Evolutionary conservation across 2,329 filamentous ascomycete species (phyloP).

Genomic region (Diaporthe amygdali): DNA sequence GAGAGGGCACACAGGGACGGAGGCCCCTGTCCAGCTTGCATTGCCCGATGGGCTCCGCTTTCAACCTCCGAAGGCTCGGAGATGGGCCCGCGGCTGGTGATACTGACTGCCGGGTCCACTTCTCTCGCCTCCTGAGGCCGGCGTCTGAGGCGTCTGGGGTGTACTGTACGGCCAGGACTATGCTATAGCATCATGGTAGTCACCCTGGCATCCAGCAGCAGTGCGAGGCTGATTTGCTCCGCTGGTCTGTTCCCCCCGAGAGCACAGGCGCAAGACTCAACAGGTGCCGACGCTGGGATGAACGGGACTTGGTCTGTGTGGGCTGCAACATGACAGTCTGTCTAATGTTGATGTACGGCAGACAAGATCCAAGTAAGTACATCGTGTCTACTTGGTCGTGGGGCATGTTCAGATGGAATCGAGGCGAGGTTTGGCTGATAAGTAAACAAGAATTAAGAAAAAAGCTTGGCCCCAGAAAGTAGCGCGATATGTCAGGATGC

Average conservation of each 20-base stretch:
- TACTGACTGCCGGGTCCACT: constrained; percentile 7
- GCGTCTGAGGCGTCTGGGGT: not conserved
- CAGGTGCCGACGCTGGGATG: not conserved
- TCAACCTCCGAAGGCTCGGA: constrained; percentile 14
- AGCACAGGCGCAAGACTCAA: not conserved
- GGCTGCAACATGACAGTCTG: not conserved
- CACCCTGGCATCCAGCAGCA: not conserved
- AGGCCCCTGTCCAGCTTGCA: constrained; percentile 9
- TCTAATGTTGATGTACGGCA: not conserved
- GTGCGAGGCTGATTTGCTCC: not conserved
- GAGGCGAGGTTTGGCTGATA: not conserved
- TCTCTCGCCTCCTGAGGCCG: not conserved
- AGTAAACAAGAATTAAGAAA: not conserved
- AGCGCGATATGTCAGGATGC: not conserved
- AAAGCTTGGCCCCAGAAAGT: not conserved
- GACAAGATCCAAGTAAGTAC: not conserved
- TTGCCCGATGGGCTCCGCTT: constrained; percentile 5
- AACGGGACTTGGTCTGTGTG: not conserved
- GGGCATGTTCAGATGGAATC: not conserved
- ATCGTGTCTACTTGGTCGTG: not conserved
- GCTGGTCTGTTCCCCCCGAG: not conserved
- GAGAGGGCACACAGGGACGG: not conserved
- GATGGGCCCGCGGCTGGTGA: constrained; percentile 11
- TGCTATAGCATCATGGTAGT: not conserved
- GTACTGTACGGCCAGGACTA: not conserved